phyloP scores from a whole-genome alignment of 306 rosid genomes.

The Canavalia gladiata region DNA sequence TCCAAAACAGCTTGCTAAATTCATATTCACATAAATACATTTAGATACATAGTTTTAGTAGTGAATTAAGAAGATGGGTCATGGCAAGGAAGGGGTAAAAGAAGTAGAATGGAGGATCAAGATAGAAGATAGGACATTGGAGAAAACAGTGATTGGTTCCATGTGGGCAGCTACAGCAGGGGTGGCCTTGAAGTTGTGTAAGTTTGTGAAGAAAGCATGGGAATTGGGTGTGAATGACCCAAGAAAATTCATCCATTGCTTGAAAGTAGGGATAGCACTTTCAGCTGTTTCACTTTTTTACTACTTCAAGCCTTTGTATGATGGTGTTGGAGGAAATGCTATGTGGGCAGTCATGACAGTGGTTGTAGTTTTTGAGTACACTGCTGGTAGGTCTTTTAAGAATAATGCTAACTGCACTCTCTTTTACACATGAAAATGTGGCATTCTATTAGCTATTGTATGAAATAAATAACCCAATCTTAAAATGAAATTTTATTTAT shows the following conservation, averaged over 20 bases:
- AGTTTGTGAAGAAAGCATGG: constrained; percentile 76
- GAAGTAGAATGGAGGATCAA: constrained; percentile 76
- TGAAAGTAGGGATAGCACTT: constrained; percentile 88
- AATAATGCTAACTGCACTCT: not conserved
- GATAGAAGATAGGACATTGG: constrained; percentile 55
- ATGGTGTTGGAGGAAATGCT: constrained; percentile 81
- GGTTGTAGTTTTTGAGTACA: constrained; percentile 74
- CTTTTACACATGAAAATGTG: no score
- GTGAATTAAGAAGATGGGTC: constrained; percentile 36
- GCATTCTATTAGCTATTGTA: no score
- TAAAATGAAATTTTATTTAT: no score
- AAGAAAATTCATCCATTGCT: constrained; percentile 74
- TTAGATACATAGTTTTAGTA: not conserved
- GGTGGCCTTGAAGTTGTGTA: constrained; percentile 53
- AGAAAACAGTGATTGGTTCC: constrained; percentile 26
- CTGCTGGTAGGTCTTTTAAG: constrained; percentile 60
- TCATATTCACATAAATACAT: not conserved
- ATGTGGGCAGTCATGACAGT: constrained; percentile 94
- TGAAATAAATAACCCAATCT: no score
- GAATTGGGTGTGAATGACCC: constrained; percentile 80
- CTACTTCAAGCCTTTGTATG: constrained; percentile 79
- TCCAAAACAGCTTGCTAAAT: constrained; percentile 6
- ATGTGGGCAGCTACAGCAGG: constrained; percentile 53
- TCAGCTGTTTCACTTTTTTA: constrained; percentile 77
- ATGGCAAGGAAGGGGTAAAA: constrained; percentile 44